Base-by-base conservation (phyloP, 805 yeast genomes). In the Cyberlindnera suaveolens region DNA sequence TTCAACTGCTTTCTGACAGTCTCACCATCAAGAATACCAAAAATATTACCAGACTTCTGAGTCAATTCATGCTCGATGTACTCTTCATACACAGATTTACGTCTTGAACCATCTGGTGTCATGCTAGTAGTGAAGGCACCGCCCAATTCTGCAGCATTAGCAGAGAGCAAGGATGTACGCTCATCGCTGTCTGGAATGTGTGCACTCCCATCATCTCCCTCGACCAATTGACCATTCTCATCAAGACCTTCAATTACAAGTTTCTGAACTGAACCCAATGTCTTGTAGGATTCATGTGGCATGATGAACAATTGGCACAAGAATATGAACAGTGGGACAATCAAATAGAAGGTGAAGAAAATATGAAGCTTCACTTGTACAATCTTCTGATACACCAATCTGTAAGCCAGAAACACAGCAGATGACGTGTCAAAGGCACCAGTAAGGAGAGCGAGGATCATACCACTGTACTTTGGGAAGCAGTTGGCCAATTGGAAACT, bases 351-450 rank as follows among this genome's bases (percentile, higher is more conserved):
- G 13, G 72, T 62, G 68, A 91, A 91, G 62, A 90, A 90, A 33
- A 60, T 66, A 17, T 68, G 58, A 10, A 88, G 57, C 0, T 78
- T 54, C 19, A 83, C 52, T 20, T 41, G 43, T 11, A 34, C 15
- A 29, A 56, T 38, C 9, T 52, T 47, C 49, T 77, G 79, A 62
- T 85, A 89, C 11, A 75, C 55, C 15, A 88, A 47, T 53, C 96
- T 68, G 66, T 89, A 91, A 10, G 76, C 53, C 52, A 88, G 68
- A 58, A 90, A 90, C 38, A 90, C 72, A 0, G 96, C 96, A n/a
- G 95, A 80, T 2, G 96, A 85, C 0, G 96, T 74, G 62, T 91
- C 97, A 58, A 90, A 89, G 0, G 96, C 89, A n/a, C 97, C 97
- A 0, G 96, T 87, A 40, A 90, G 65, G 15, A 87, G 63, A 0